Evolutionary conservation across 2,329 filamentous ascomycete genomes (phyloP).

Genomic region (Microdochium nivale): DNA sequence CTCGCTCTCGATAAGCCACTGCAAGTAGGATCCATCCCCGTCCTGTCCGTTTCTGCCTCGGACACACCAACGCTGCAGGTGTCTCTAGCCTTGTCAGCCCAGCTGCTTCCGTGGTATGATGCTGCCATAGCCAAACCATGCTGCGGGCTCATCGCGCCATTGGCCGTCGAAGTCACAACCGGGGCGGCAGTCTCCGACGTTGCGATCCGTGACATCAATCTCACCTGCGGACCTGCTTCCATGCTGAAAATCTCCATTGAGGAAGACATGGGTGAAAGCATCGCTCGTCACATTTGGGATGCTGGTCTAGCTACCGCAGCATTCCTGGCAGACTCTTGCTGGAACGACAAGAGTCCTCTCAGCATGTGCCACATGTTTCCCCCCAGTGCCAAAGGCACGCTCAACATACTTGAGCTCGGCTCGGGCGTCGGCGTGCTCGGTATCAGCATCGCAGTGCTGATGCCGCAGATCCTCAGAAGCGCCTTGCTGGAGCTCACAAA

Average conservation of each 20-base stretch:
- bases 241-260: slow-evolving; percentile 31
- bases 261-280: slow-evolving; percentile 51
- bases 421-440: slow-evolving; percentile 49
- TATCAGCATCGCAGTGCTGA: slow-evolving; percentile 29
- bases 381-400: slow-evolving; percentile 11
- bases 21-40: neutral
- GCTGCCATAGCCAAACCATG: neutral
- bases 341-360: neutral
- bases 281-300: slow-evolving; percentile 52
- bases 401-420: slow-evolving; percentile 45
- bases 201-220: slow-evolving; percentile 11
- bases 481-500: slow-evolving; percentile 7
- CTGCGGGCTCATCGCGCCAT: slow-evolving; percentile 15
- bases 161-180: slow-evolving; percentile 10
- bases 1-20: neutral
- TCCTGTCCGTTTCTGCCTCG: neutral
- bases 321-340: slow-evolving; percentile 19
- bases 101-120: slow-evolving; percentile 7
- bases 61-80: slow-evolving; percentile 7
- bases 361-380: slow-evolving; percentile 7
- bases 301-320: slow-evolving; percentile 39
- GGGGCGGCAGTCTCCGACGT: slow-evolving; percentile 11
- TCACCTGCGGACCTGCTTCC: slow-evolving; percentile 16
- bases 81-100: neutral
- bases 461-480: slow-evolving; percentile 15